Evolutionary conservation across 768 basidiomycete species (phyloP), one percentile per base, ranked within the genome.

Genomic region (Leccinum fibrillosum): DNA sequence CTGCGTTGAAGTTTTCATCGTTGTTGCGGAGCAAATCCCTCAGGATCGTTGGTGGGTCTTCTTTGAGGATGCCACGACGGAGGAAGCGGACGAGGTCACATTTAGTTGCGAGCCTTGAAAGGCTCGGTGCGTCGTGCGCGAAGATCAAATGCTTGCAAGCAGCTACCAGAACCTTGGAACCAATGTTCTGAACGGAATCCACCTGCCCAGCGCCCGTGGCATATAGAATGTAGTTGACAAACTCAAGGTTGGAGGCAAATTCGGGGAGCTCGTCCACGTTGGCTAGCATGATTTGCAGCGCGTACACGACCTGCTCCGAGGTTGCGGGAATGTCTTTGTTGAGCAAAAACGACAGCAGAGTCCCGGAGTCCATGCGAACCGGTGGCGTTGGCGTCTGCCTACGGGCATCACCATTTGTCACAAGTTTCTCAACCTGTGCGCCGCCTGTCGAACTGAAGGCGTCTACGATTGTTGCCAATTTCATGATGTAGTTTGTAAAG

Each of bases 41-140:
- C 42, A 59, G 54, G 7, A 57, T 57, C 12, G 23, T 57, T 13
- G 56, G 56, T 6, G 56, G 52, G n/a, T 57, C 56, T 30, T 57
- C 32, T 5, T 5, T 15, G 9, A n/a, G 26, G 48, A 57, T 37
- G 25, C 50, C 56, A 6, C 56, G 35, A 37, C 35, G 56, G 5
- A 57, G 42, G 37, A 57, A 53, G 10, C 52, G 51, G 28, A 35
- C 49, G 15, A 57, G 37, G 34, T 57, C 51, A 9, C 56, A 53
- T 2, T 47, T 6, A 37, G 23, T 12, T 30, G 56, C 32, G 13
- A 57, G 34, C 34, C 32, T 7, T 42, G 19, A 1, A 23, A 57
- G 56, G 34, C 45, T 11, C 8, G 19, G 30, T 50, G 30, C 12
- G 30, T 37, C 52, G 34, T 51, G 9, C 2, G 49, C 11, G 17